Percentiles rank a stretch among this genome's conserved stretches.
Conservation (phyloP, 768 basidiomycete genomes). For the Podaxis rugospora region DNA sequence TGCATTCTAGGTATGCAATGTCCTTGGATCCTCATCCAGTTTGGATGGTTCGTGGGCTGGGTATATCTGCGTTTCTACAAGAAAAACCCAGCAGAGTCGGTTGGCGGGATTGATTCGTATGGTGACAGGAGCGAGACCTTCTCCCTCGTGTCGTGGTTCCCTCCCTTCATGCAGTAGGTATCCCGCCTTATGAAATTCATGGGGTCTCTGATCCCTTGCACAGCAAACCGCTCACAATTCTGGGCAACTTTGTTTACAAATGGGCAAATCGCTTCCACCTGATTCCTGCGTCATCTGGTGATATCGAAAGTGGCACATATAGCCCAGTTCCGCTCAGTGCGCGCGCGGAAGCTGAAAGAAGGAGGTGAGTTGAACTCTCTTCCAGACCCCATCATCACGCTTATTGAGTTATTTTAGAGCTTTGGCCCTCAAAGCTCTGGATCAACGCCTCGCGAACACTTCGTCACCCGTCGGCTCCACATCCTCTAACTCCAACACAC, state of each 20-base stretch:
- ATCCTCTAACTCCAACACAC: conserved; percentile 26
- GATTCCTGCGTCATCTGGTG: conserved; percentile 59
- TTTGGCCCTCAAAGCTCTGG: conserved; percentile 93
- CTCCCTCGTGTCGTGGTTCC: conserved; percentile 94
- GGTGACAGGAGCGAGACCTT: conserved; percentile 98
- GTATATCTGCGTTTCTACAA: conserved; percentile 97
- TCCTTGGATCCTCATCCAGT: conserved; percentile 93
- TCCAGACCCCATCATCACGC: conserved; percentile 8
- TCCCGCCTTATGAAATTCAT: not conserved
- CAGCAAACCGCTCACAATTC: conserved; percentile 67
- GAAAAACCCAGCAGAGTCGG: conserved; percentile 63
- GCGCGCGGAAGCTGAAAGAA: conserved; percentile 92
- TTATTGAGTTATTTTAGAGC: conserved; percentile 49
- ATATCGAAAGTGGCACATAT: conserved; percentile 72
- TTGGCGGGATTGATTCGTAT: conserved; percentile 64
- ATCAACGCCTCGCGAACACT: conserved; percentile 81
- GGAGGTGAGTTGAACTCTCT: conserved; percentile 54
- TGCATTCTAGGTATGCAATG: conserved; percentile 81
- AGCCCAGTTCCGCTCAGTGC: conserved; percentile 79
- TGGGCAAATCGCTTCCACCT: conserved; percentile 68
- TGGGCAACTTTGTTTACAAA: conserved; percentile 65
- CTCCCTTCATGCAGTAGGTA: conserved; percentile 87
- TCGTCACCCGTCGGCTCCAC: conserved; percentile 36
- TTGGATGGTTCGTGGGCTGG: conserved; percentile 98
- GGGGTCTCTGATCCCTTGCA: not conserved